Base-by-base conservation (phyloP, 208 protist genomes). In the Perkinsela sp. region DNA sequence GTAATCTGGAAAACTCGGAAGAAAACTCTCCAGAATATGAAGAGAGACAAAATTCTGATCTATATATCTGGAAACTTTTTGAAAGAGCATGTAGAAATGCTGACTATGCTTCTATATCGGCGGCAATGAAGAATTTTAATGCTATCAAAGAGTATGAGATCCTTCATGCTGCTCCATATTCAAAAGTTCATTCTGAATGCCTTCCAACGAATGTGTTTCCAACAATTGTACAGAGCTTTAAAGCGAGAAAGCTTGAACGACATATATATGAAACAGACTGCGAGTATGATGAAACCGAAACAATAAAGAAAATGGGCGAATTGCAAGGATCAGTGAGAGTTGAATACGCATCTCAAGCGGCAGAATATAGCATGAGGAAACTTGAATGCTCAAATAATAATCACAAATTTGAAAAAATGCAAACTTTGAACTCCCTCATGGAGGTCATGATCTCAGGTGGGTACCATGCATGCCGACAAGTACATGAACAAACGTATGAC, bases 401-500 rank as follows among this genome's bases (percentile, higher is more conserved):
- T n/a, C 13, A 57, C 22, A 57, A 6, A n/a, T 22, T 57, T 22
- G 13, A n/a, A n/a, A 6, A 57, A 22, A 22, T 57, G 6, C 40
- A 57, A 6, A 57, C 22, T 22, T n/a, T 57, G 22, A 57, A 57
- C 40, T 6, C 40, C 6, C 40, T 57, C 40, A 57, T 57, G 40
- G 40, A 57, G 40, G 40, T 57, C 6, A 57, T 57, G 40, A 6
- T 57, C 6, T n/a, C 40, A 57, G 40, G 40, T 57, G 40, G 40
- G 22, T 57, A n/a, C 22, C 40, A 22, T 57, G 40, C 40, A 57
- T 57, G 40, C 40, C 40, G 22, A 57, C 40, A 83, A 16, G 75
- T 91, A 13, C 73, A 80, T 0, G 72, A 81, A 48, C 71, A 76
- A 0, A 73, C 89, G 28, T 91, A 91, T 73, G 86, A 91, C 72